phyloP scores from a whole-genome alignment of 306 rosid genomes.

The Vicia sativa region DNA sequence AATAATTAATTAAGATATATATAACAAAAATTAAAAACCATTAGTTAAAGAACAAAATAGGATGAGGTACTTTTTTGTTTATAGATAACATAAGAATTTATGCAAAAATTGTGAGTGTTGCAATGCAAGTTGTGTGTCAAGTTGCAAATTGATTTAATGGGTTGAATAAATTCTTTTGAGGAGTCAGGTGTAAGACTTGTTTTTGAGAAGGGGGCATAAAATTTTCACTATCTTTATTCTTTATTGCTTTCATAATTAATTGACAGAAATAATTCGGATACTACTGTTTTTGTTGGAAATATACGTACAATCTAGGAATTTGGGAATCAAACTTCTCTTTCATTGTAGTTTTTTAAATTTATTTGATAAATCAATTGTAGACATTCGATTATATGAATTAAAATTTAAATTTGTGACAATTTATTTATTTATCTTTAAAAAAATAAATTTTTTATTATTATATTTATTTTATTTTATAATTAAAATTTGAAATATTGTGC shows the following conservation, averaged over 20 bases:
- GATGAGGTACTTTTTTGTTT: conserved; percentile 39
- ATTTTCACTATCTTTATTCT: conserved; percentile 30
- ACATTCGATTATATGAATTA: no score
- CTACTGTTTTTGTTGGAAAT: conserved; percentile 37
- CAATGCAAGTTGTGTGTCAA: conserved; percentile 59
- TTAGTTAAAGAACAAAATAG: conserved; percentile 41
- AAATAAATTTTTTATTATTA: no score
- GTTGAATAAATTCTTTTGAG: conserved; percentile 42
- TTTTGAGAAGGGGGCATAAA: conserved; percentile 26
- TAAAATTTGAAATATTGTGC: no score
- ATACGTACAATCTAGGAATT: conserved; percentile 38
- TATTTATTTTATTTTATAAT: no score
- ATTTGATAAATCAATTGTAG: no score
- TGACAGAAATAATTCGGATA: conserved; percentile 22
- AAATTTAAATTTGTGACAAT: no score
- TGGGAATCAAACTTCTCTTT: conserved; percentile 24
- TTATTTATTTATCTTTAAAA: no score
- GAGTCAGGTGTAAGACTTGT: conserved; percentile 55
- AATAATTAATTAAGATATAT: conserved; percentile 24
- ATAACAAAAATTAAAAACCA: conserved; percentile 39
- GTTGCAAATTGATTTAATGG: conserved; percentile 53
- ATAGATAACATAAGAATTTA: conserved; percentile 48
- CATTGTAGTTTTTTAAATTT: no score
- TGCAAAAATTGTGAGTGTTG: conserved; percentile 46
- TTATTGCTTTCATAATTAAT: conserved; percentile 43